Conservation (phyloP, 1,139 yeast species). For the Geotrichum bryndzae region DNA sequence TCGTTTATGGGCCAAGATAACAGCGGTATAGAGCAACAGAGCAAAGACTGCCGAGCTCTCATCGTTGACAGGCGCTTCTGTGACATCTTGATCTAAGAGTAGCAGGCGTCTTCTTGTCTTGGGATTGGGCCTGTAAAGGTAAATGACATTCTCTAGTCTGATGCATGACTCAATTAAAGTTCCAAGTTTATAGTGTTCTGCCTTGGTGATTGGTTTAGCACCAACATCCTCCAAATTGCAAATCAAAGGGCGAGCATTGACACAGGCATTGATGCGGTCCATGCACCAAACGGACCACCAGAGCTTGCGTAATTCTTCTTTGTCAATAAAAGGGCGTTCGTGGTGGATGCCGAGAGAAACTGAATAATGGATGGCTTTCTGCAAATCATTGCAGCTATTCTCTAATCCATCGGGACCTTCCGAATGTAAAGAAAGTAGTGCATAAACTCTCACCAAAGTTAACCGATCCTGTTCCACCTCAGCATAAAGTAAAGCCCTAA, state of each 20-base stretch:
- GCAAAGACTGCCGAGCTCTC: conserved; percentile 30
- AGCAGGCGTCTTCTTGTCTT: conserved; percentile 14
- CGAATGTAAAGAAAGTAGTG: conserved; percentile 30
- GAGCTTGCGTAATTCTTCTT: conserved; percentile 32
- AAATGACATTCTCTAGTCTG: conserved; percentile 35
- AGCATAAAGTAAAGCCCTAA: conserved; percentile 40
- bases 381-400: conserved; percentile 38
- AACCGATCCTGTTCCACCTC: conserved; percentile 41
- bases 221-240: conserved; percentile 39
- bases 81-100: conserved; percentile 11
- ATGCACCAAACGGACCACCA: conserved; percentile 43
- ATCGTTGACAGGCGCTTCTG: conserved; percentile 22
- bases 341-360: conserved; percentile 39
- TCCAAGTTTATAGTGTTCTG: conserved; percentile 28
- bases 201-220: conserved; percentile 29
- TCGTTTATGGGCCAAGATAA: conserved; percentile 34
- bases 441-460: conserved; percentile 37
- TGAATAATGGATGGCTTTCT: conserved; percentile 39
- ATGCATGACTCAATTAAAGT: conserved; percentile 34
- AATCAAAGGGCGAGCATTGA: conserved; percentile 39
- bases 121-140: conserved; percentile 35
- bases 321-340: conserved; percentile 33
- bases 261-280: conserved; percentile 39
- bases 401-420: conserved; percentile 41
- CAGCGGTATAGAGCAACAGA: conserved; percentile 30